Conservation (phyloP, 352 stramenopile species). For the Globisporangium radiosum region DNA sequence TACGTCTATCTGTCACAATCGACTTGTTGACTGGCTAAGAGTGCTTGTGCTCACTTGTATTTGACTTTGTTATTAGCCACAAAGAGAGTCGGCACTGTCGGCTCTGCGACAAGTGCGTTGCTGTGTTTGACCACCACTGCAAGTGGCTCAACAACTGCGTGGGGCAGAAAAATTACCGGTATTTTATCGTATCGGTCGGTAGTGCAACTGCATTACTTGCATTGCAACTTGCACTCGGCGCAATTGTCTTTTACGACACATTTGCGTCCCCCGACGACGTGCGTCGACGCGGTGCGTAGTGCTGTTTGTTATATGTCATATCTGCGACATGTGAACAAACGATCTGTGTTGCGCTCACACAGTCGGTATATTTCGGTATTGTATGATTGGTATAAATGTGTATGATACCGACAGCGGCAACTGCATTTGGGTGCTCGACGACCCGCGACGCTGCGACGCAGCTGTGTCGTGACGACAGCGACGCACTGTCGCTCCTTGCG, state of each 20-base stretch:
- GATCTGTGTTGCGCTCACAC: too few species aligned
- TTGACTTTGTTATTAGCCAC: slow-evolving; percentile 31
- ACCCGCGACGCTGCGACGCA: slow-evolving; percentile 33
- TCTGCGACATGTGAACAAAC: too few species aligned
- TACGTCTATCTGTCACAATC: slow-evolving; percentile 23
- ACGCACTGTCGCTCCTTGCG: slow-evolving; percentile 43
- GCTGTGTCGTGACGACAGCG: slow-evolving; percentile 46
- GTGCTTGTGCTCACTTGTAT: neutral
- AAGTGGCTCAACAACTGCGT: slow-evolving; percentile 97
- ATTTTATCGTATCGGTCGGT: slow-evolving; percentile 72
- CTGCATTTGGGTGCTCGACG: slow-evolving; percentile 52
- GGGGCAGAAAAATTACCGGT: slow-evolving; percentile 82
- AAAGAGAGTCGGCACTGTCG: slow-evolving; percentile 90
- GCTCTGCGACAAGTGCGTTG: slow-evolving; percentile 95
- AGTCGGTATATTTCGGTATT: too few species aligned
- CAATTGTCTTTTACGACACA: slow-evolving; percentile 43
- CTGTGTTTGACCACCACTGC: slow-evolving; percentile 96
- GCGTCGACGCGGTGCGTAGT: slow-evolving; percentile 26
- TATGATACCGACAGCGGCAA: slow-evolving; percentile 26
- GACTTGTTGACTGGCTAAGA: too few species aligned
- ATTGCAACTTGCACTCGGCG: slow-evolving; percentile 62
- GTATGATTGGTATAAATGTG: too few species aligned
- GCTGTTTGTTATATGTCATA: too few species aligned
- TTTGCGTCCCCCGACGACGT: slow-evolving; percentile 19
- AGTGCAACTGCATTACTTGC: slow-evolving; percentile 53